A percentile compares a stretch with the other conserved stretches of the same genome.
These are phyloP conservation scores for Tetratostichococcus sp. DNA, from an alignment of 139 green algal species.

Conservation along the genomic window DNA sequence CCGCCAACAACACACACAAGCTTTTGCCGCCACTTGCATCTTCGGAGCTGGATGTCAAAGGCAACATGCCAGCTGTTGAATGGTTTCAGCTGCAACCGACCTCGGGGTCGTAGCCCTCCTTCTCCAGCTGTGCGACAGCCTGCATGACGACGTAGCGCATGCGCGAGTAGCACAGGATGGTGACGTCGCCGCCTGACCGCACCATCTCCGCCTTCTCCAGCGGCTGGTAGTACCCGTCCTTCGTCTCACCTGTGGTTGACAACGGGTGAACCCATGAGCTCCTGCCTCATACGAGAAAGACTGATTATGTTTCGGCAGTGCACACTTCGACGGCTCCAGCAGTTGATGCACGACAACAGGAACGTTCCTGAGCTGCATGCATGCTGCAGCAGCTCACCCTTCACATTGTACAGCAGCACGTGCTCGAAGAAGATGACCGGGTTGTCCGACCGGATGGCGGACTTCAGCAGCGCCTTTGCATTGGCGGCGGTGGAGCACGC, in stretches of 20 bases:
- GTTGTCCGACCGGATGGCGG: conserved; percentile 71
- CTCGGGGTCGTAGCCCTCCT: conserved; percentile 84
- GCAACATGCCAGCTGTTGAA: too few species aligned
- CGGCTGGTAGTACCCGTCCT: conserved; percentile 61
- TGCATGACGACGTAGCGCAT: conserved; percentile 93
- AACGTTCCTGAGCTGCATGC: too few species aligned
- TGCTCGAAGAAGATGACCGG: conserved; percentile 97
- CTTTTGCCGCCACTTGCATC: too few species aligned
- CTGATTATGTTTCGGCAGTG: too few species aligned
- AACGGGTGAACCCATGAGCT: background rate
- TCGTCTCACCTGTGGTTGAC: conserved; percentile 31
- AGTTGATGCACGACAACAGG: too few species aligned
- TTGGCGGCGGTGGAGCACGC: conserved; percentile 83
- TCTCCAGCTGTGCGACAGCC: conserved; percentile 57
- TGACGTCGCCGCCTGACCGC: conserved; percentile 76
- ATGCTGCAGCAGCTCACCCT: conserved; percentile 62
- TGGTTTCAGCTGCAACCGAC: conserved; percentile 37
- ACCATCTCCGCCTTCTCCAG: conserved; percentile 81
- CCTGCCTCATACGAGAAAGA: too few species aligned
- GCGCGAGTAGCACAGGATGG: conserved; percentile 93
- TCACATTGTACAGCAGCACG: conserved; percentile 96
- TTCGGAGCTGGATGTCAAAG: too few species aligned
- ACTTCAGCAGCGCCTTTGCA: conserved; percentile 90
- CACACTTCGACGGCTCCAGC: too few species aligned
- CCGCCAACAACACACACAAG: too few species aligned